These are phyloP conservation scores for Plasmodium vivax DNA, from an alignment of 169 alveolate species.

Conservation along the genomic window DNA sequence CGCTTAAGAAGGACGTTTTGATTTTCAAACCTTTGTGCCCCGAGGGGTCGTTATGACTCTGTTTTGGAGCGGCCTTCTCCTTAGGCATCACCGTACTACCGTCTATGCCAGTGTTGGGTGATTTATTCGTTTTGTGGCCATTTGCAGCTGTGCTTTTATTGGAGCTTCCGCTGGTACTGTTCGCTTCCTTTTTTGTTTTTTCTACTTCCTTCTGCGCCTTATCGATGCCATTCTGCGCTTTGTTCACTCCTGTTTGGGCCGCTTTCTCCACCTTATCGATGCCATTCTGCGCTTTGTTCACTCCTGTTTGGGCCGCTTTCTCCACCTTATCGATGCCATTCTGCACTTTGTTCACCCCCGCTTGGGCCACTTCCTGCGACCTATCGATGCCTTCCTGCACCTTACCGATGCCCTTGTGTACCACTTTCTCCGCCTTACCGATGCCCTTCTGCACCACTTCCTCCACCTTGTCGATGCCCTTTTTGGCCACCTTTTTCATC, in stretches of 20 bases:
- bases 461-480: not conserved
- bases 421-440: not conserved
- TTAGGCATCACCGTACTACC: not conserved
- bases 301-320: not conserved
- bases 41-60: not conserved
- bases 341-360: not conserved
- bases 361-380: not conserved
- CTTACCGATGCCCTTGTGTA: not conserved
- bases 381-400: not conserved
- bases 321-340: not conserved
- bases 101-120: not conserved
- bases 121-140: not conserved
- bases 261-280: not conserved
- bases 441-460: not conserved
- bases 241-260: not conserved
- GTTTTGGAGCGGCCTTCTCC: not conserved
- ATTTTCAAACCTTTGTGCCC: not conserved
- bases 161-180: not conserved
- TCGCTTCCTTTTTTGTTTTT: not conserved
- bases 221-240: not conserved
- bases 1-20: constrained; percentile 29
- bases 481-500: not conserved
- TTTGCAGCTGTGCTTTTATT: not conserved
- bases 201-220: not conserved
- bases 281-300: not conserved